Evolutionary conservation across 1,284 basidiomycete genomes (phyloP), one percentile per base, ranked within the genome.

Genomic region (Trametes hirsuta): DNA sequence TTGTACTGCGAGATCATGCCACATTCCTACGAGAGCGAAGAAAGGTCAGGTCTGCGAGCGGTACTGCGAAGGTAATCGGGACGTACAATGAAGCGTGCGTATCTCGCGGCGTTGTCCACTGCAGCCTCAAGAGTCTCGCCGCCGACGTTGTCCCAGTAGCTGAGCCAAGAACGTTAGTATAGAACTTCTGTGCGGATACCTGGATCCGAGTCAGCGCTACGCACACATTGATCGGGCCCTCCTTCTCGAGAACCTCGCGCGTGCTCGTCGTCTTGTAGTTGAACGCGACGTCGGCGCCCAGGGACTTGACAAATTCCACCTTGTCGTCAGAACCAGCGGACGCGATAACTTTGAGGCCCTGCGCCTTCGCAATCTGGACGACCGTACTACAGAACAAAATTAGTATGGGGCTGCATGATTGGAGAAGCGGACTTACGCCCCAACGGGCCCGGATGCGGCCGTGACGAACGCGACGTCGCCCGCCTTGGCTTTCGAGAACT

Each of bases 271-370:
- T 81, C 75, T 91, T 92, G 76, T 92, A 92, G 74, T 92, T 90
- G 75, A 92, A 84, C 0, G 81, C 84, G 12, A 84, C 80, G 68
- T 93, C 88, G 8, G 84, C 84, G 0, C 88, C 88, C 44, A 90
- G 71, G 40, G 80, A 71, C 63, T 82, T 81, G 67, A 90, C 78
- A 71, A 83, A 87, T 12, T 76, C 71, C 53, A 87, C 83, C 72
- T 93, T 94, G 50, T 87, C 85, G 9, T 84, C 79, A 0, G 85
- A 84, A 0, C 90, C 90, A 0, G 89, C 88, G 1, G 90, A 88
- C 1, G 83, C 89, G 62, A 91, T 86, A 52, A 92, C 88, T 64
- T 86, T 87, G 25, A 86, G 72, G 0, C 86, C 87, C 9, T 82
- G 79, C 4, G 76, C 73, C 62, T 88, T 90, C 4, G 85, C 86